Conservation (phyloP, 192 early-diverging fungal genomes). For the Kappamyces sp. region DNA sequence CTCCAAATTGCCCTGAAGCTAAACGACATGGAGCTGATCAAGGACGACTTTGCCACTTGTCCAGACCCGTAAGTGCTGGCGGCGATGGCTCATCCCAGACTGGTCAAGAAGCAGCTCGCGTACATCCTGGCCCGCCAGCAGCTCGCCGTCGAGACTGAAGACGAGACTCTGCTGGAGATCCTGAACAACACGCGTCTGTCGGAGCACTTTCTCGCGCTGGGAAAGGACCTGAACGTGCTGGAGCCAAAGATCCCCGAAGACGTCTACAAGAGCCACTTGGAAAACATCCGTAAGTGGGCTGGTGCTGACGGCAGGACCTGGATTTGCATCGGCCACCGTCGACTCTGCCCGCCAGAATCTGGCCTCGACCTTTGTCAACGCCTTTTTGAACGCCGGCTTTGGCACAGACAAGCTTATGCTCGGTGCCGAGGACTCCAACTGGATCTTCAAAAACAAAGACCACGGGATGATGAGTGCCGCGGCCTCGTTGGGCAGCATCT, state of each 20-base stretch:
- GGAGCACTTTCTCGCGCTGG: constrained; percentile 82
- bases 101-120: constrained; percentile 92
- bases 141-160: constrained; percentile 71
- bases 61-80: constrained; percentile 57
- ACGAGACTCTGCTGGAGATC: constrained; percentile 76
- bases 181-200: constrained; percentile 84
- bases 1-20: constrained; percentile 82
- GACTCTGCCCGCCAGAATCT: constrained; percentile 95
- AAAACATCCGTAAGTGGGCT: constrained; percentile 66
- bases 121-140: constrained; percentile 89
- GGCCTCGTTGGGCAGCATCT: constrained; percentile 88
- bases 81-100: constrained; percentile 24
- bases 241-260: constrained; percentile 96
- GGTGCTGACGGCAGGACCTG: constrained; percentile 43
- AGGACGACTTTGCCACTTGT: constrained; percentile 81
- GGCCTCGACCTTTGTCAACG: constrained; percentile 97
- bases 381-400: constrained; percentile 97
- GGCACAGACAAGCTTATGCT: constrained; percentile 88
- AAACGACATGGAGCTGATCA: constrained; percentile 73
- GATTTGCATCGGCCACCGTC: constrained; percentile 57
- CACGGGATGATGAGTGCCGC: constrained; percentile 91
- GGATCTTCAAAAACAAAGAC: constrained; percentile 99
- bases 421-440: constrained; percentile 62
- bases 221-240: constrained; percentile 86
- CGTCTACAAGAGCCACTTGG: constrained; percentile 95